These are phyloP conservation scores for Tricholoma flavovirens DNA, from an alignment of 768 basidiomycete genomes.

Conservation along the genomic window DNA sequence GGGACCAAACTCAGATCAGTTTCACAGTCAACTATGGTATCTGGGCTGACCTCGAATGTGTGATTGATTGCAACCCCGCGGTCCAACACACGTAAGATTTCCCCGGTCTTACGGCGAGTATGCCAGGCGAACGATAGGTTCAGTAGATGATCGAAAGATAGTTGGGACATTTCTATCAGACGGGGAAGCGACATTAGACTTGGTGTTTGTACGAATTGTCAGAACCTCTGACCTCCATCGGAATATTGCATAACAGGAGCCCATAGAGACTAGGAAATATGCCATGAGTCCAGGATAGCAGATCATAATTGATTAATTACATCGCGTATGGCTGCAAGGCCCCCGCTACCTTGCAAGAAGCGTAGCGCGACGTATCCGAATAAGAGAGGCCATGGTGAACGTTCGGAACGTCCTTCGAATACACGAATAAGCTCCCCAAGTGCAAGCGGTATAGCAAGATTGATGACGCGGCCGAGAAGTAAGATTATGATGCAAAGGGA, in stretches of 20 bases:
- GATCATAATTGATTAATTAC: slow-evolving; percentile 24
- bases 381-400: slow-evolving; percentile 65
- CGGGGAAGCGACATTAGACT: neutral
- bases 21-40: neutral
- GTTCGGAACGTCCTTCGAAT: slow-evolving; percentile 40
- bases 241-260: slow-evolving; percentile 87
- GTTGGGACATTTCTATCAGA: slow-evolving; percentile 73
- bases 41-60: slow-evolving; percentile 53
- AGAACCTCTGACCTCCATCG: slow-evolving; percentile 47
- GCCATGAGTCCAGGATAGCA: neutral
- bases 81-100: slow-evolving; percentile 75
- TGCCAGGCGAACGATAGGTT: slow-evolving; percentile 84
- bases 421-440: slow-evolving; percentile 60
- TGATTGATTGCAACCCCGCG: slow-evolving; percentile 85
- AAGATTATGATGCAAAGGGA: slow-evolving; percentile 65
- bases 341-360: slow-evolving; percentile 73
- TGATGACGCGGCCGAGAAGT: slow-evolving; percentile 70
- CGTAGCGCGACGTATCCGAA: slow-evolving; percentile 63
- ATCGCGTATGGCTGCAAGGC: slow-evolving; percentile 63
- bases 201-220: neutral
- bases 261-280: slow-evolving; percentile 55
- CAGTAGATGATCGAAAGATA: slow-evolving; percentile 83
- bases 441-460: slow-evolving; percentile 62
- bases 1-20: slow-evolving; percentile 7
- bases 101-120: slow-evolving; percentile 78